These are phyloP conservation scores for Torulaspora pretoriensis DNA, from an alignment of 1,139 yeast species.

Conservation along the genomic window DNA sequence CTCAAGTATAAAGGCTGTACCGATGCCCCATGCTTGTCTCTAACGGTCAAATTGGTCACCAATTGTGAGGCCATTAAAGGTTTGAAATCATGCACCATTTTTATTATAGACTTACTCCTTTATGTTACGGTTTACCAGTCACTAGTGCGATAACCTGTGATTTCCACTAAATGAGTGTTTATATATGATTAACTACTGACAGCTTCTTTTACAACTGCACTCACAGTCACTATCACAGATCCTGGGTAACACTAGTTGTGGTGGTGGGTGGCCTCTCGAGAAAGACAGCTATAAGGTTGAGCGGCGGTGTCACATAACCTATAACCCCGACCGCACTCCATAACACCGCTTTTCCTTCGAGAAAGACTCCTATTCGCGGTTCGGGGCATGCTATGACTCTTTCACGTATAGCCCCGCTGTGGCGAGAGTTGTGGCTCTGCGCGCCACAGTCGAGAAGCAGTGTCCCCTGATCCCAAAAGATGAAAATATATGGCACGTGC, in stretches of 20 bases:
- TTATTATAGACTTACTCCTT: neutral
- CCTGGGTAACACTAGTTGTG: no score
- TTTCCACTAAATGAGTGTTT: neutral
- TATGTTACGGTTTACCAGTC: neutral
- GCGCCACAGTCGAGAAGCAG: no score
- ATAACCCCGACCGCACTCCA: neutral
- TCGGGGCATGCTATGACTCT: no score
- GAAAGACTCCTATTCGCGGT: neutral
- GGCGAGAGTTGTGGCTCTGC: neutral
- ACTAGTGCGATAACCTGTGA: neutral
- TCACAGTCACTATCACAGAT: neutral
- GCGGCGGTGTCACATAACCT: conserved; percentile 2
- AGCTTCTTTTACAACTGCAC: neutral
- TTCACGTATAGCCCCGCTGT: conserved; percentile 1
- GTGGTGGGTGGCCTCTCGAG: neutral
- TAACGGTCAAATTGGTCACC: conserved; percentile 54
- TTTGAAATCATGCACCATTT: conserved; percentile 10
- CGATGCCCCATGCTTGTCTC: conserved; percentile 76
- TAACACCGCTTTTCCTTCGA: neutral
- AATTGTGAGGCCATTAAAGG: conserved; percentile 60
- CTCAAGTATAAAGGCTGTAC: conserved; percentile 88
- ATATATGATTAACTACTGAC: neutral
- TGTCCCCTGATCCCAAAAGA: no score
- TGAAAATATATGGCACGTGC: no score
- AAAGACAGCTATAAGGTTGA: neutral